Evolutionary conservation across 768 basidiomycete genomes (phyloP), one percentile per base, ranked within the genome.

Genomic region (Sistotremastrum suecicum): DNA sequence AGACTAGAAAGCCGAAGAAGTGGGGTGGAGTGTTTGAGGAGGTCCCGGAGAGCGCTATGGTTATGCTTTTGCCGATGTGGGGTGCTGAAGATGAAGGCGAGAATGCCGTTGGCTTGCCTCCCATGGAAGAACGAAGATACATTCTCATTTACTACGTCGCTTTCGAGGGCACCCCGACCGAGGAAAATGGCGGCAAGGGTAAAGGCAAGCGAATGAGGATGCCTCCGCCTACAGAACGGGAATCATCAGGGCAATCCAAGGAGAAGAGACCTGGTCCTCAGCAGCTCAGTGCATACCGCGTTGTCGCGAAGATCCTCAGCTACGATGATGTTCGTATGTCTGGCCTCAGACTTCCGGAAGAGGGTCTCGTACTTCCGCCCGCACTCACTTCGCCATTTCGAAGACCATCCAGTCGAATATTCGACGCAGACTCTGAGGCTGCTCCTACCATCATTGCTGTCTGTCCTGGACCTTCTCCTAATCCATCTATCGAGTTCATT

Each of bases 21-120:
- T 10, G 51, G 44, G 40, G 46, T 50, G 29, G 50, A 53, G 40
- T 82, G 50, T 74, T 85, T 46, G 68, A 72, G 34, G 66, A 74
- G 34, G 68, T 88, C 35, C 80, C 80, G 0, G 61, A 71, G 4
- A 83, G 87, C 9, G 74, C 75, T 28, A 65, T 87, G 43, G 85
- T 80, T 58, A 88, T 89, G 86, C 70, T 87, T 29, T 66, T 89
- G 11, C 86, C 86, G 10, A 67, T 89, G n/a, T 89, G 85, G 84
- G 76, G 80, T 6, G 73, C 78, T 11, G 80, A 45, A 83, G 52
- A 83, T 75, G 1, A 83, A 83, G 58, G 56, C 31, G 35, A 37
- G 30, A 44, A 20, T 29, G 43, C 54, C 56, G 45, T 49, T 55
- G 9, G 45, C 51, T 44, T 44, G 32, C 7, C 20, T 20, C 20